Percentiles rank a stretch among this genome's conserved stretches.
Conservation (phyloP, 768 basidiomycete genomes). For the Boletus subparvulus region DNA sequence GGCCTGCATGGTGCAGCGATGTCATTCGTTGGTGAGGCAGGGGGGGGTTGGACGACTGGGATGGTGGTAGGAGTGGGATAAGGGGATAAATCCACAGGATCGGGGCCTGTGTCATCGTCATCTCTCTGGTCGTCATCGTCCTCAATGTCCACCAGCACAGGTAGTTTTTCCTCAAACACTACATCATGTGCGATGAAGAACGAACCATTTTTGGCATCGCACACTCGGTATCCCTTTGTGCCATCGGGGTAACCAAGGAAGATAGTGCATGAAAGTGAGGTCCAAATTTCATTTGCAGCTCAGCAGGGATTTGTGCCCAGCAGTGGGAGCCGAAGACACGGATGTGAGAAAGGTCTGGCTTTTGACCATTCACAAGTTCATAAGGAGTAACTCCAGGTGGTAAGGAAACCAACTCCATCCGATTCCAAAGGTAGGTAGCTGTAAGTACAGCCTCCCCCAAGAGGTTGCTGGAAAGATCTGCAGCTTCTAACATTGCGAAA, state of each 20-base stretch:
- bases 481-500: conserved; percentile 20
- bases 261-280: not conserved
- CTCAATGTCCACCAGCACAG: no score
- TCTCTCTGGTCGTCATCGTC: not conserved
- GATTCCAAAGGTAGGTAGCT: not conserved
- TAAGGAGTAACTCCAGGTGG: not conserved
- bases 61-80: no score
- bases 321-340: not conserved
- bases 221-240: not conserved
- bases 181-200: not conserved
- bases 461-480: not conserved
- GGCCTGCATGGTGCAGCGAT: no score
- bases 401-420: not conserved
- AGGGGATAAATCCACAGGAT: not conserved
- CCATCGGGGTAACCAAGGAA: conserved; percentile 6
- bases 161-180: not conserved
- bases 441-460: not conserved
- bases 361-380: not conserved
- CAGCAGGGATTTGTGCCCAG: not conserved
- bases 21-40: no score
- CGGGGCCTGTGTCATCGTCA: not conserved
- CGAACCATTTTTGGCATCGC: not conserved
- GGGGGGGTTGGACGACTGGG: no score
- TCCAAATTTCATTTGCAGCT: not conserved
- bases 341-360: conserved; percentile 1